Percentiles rank a stretch among this genome's conserved stretches.
Evolutionary conservation across 2,329 filamentous ascomycete species (phyloP).

Genomic region (Xylariaceae sp.): DNA sequence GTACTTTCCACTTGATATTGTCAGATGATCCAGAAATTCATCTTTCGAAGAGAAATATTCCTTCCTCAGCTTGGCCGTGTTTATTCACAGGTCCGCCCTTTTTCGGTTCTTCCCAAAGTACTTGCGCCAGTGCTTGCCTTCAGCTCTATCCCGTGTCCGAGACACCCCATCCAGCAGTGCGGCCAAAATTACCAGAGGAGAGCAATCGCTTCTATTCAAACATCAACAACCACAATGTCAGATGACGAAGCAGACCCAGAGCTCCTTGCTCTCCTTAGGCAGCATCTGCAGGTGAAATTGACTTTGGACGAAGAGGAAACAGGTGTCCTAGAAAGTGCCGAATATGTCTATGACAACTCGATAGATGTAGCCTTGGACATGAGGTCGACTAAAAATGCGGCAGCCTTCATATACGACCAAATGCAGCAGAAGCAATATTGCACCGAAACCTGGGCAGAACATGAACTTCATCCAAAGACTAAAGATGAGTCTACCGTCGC

Average conservation of each 20-base stretch:
- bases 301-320: conserved; percentile 70
- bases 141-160: conserved; percentile 13
- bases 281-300: conserved; percentile 72
- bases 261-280: conserved; percentile 82
- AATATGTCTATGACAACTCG: conserved; percentile 89
- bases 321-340: conserved; percentile 80
- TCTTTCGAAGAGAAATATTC: neutral
- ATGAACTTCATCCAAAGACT: conserved; percentile 86
- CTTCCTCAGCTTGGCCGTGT: neutral
- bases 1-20: no score
- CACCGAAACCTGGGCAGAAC: conserved; percentile 83
- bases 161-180: conserved; percentile 11
- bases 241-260: conserved; percentile 92
- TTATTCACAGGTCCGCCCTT: neutral
- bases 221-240: conserved; percentile 64
- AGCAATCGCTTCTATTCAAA: neutral
- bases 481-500: conserved; percentile 82
- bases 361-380: conserved; percentile 92
- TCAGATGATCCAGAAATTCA: conserved; percentile 6
- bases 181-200: neutral
- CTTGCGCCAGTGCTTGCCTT: neutral
- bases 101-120: neutral
- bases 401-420: conserved; percentile 75
- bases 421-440: conserved; percentile 89
- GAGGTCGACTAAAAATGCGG: conserved; percentile 80